Percentiles rank a stretch among this genome's conserved stretches.
These are phyloP conservation scores for Ligustrum vulgare DNA, from an alignment of 257 asterid species.

Conservation along the genomic window DNA sequence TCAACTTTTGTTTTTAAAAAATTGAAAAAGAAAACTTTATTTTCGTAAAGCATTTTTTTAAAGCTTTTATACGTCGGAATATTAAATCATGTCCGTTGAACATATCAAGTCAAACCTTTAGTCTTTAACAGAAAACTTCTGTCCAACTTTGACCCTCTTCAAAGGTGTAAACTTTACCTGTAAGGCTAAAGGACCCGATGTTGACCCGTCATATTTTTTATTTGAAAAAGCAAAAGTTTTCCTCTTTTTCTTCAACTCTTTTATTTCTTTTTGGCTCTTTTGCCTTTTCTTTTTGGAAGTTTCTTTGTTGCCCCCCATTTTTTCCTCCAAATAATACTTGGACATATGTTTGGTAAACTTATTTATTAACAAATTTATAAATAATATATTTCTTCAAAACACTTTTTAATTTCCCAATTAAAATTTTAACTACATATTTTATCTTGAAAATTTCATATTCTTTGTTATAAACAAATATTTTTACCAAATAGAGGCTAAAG, in stretches of 20 bases:
- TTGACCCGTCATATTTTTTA: conserved; percentile 2
- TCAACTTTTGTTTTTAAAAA: background rate
- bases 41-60: background rate
- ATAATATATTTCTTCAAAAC: too few relatives aligned
- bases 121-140: background rate
- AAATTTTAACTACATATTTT: too few relatives aligned
- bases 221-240: conserved; percentile 4
- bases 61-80: background rate
- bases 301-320: background rate
- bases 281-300: conserved; percentile 4
- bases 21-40: background rate
- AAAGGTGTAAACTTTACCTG: background rate
- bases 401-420: too few relatives aligned
- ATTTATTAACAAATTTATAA: too few relatives aligned
- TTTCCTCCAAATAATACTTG: background rate
- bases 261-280: background rate
- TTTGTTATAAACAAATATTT: too few relatives aligned
- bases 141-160: conserved; percentile 2
- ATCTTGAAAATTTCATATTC: too few relatives aligned
- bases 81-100: conserved; percentile 1
- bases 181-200: background rate
- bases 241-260: background rate
- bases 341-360: too few relatives aligned
- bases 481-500: too few relatives aligned
- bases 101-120: background rate